phyloP scores from a whole-genome alignment of 2,329 filamentous ascomycete genomes.

The Boeremia exigua region DNA sequence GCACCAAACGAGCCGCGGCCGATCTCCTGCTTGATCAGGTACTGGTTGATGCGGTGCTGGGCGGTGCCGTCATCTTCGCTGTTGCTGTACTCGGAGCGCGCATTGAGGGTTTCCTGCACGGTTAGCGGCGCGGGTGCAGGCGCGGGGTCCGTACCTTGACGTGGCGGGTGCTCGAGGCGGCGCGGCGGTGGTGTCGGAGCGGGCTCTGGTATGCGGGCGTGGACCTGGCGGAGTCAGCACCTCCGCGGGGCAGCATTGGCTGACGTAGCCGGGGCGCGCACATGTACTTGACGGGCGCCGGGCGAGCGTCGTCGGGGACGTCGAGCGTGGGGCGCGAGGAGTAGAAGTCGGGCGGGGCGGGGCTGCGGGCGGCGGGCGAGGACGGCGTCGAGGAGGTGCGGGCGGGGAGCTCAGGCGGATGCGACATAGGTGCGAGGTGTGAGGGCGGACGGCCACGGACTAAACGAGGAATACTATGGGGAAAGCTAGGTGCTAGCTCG shows the following conservation, averaged over 20 bases:
- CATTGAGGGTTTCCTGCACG: conserved; percentile 84
- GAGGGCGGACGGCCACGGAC: conserved; percentile 4
- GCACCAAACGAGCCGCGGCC: conserved; percentile 95
- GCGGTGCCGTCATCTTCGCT: conserved; percentile 81
- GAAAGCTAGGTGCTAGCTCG: conserved; percentile 17
- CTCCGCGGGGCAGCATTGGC: conserved; percentile 31
- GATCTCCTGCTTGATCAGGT: conserved; percentile 91
- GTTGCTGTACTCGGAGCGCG: conserved; percentile 82
- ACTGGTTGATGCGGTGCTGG: conserved; percentile 92
- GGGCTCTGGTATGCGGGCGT: conserved; percentile 66
- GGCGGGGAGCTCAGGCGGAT: conserved; percentile 8
- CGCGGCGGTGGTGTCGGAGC: conserved; percentile 69
- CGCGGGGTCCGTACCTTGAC: conserved; percentile 61
- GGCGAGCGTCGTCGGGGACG: conserved; percentile 51
- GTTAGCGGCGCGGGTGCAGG: background rate
- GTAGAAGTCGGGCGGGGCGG: conserved; percentile 35
- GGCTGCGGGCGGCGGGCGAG: conserved; percentile 1
- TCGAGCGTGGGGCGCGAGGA: conserved; percentile 57
- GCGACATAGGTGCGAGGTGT: conserved; percentile 11
- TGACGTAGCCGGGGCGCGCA: conserved; percentile 38
- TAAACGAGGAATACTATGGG: conserved; percentile 24
- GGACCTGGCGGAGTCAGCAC: conserved; percentile 54
- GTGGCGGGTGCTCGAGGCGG: conserved; percentile 64
- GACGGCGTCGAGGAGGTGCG: background rate
- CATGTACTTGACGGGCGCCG: conserved; percentile 58